Evolutionary conservation across 345 rosid genomes (phyloP).

Genomic region (Eucalyptus paniculata): DNA sequence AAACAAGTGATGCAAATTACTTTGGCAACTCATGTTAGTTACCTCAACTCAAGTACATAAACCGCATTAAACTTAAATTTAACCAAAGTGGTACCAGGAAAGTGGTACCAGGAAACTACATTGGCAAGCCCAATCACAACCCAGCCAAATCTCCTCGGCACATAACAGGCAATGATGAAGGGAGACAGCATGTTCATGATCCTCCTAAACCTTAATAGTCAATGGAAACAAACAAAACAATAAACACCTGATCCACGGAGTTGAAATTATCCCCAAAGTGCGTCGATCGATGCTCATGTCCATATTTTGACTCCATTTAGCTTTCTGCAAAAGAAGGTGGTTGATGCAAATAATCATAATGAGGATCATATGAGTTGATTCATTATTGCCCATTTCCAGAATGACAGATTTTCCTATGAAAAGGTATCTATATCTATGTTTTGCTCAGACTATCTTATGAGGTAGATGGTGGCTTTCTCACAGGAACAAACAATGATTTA

Average conservation of each 20-base stretch:
- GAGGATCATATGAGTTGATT: constrained; percentile 6
- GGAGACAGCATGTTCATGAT: not conserved
- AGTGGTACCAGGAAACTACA: not conserved
- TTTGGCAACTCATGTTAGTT: not conserved
- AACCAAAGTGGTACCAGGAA: not conserved
- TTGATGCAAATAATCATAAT: constrained; percentile 3
- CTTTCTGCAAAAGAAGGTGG: constrained; percentile 13
- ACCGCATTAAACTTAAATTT: not conserved
- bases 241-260: constrained; percentile 62
- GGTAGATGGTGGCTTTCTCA: not conserved
- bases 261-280: constrained; percentile 55
- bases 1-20: not conserved
- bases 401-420: not conserved
- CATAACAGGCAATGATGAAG: not conserved
- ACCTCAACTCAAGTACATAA: not conserved
- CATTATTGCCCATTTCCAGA: constrained; percentile 17
- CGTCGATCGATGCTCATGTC: constrained; percentile 5
- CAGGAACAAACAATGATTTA: not conserved
- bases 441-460: not conserved
- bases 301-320: constrained; percentile 4
- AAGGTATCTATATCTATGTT: not conserved
- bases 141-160: not conserved
- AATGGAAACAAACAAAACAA: not conserved
- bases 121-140: not conserved
- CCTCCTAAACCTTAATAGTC: not conserved